Base-by-base conservation (phyloP, 169 alveolate species). In the Plasmodium gallinaceum region DNA sequence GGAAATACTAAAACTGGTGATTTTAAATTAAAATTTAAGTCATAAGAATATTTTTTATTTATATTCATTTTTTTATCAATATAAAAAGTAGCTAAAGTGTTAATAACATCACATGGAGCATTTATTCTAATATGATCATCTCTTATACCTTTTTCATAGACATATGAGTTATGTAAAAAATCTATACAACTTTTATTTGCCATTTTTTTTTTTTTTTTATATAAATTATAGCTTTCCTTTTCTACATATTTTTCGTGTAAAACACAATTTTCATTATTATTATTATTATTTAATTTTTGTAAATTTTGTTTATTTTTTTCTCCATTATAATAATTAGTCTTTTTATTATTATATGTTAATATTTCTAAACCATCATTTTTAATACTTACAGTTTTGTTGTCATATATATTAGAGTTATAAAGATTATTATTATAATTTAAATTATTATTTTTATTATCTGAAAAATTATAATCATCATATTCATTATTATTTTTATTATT, bases 1-100 rank as follows among this genome's bases (percentile, higher is more conserved):
- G 92, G 92, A 5, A 71, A 39, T 12, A 86, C 75, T 39, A 86
- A 18, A 69, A 86, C 92, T 8, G 92, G 92, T 0, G 64, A 42
- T 22, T 86, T 86, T 3, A 39, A 8, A 51, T 61, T 42, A 24
- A 70, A 45, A 20, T 64, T 45, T 39, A 86, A 12, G 14, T 86
- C 92, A 42, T 86, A 86, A 16, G 88, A 22, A 24, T 86, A 86
- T 14, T 52, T 71, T 51, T 32, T 70, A 42, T 70, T 74, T 9
- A 71, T 32, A 37, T 22, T 46, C 22, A 72, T 46, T 37, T 51
- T 57, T 39, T 86, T 60, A 22, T 86, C 70, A 5, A 86, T 86
- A 57, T 86, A 86, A 32, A 86, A 86, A 0, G 68, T 66, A 52
- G 68, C 83, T 22, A 86, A 26, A 0, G 92, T 71, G 61, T 86